These are phyloP conservation scores for Pseudonitzschia multiseries DNA, from an alignment of 108 stramenopile genomes.

Conservation along the genomic window DNA sequence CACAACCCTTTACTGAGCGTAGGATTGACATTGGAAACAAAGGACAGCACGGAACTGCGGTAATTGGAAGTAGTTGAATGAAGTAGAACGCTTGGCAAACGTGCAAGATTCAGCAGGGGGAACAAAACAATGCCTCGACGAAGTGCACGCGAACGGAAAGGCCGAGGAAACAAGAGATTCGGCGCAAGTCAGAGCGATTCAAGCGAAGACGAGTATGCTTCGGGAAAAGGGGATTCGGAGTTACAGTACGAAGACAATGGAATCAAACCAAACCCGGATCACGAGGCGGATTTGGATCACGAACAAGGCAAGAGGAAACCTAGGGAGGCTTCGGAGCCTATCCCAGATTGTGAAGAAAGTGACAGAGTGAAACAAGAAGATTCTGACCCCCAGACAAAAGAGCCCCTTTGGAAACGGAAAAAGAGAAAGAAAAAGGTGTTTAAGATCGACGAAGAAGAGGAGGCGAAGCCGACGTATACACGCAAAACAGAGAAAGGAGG, in stretches of 20 bases:
- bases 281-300: neutral
- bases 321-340: neutral
- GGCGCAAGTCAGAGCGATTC: neutral
- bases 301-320: neutral
- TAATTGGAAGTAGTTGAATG: too few species aligned
- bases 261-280: too few species aligned
- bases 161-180: neutral
- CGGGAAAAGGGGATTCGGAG: neutral
- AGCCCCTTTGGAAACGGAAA: constrained; percentile 2
- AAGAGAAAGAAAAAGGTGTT: constrained; percentile 3
- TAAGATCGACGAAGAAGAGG: constrained; percentile 9
- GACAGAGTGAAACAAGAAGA: neutral
- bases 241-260: neutral
- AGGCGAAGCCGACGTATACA: constrained; percentile 20
- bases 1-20: too few species aligned
- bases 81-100: too few species aligned
- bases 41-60: too few species aligned
- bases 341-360: neutral
- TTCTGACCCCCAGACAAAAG: neutral
- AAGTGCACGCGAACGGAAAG: neutral
- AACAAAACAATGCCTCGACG: neutral
- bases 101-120: too few species aligned
- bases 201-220: neutral
- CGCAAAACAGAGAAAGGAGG: constrained; percentile 50
- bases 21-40: too few species aligned